Evolutionary conservation across 768 basidiomycete genomes (phyloP).

Genomic region (Tricholoma sp.): DNA sequence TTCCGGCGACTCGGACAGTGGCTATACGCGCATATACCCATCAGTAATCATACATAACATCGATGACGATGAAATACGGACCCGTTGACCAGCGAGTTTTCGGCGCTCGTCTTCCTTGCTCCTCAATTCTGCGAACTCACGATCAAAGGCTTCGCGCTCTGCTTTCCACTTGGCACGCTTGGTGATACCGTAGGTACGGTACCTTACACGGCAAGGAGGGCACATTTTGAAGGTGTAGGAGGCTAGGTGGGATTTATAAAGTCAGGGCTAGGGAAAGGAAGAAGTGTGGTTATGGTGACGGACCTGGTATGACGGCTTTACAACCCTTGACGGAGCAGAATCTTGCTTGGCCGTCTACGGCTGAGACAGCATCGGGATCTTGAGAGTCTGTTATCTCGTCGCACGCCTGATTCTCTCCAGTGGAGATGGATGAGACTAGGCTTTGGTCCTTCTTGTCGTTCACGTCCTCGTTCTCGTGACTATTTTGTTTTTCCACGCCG

Average conservation of each 20-base stretch:
- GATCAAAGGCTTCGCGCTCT: constrained; percentile 37
- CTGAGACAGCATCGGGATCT: neutral
- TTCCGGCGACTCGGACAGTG: constrained; percentile 28
- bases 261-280: constrained; percentile 19
- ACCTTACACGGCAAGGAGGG: constrained; percentile 40
- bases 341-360: constrained; percentile 17
- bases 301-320: constrained; percentile 38
- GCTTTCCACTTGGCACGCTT: constrained; percentile 52
- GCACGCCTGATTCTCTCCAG: neutral
- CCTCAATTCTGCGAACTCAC: constrained; percentile 31
- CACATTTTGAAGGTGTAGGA: constrained; percentile 40
- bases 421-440: neutral
- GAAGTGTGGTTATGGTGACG: constrained; percentile 7
- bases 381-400: neutral
- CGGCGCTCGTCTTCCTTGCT: constrained; percentile 34
- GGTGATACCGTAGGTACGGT: constrained; percentile 47
- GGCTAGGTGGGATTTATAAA: constrained; percentile 10
- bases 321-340: constrained; percentile 55
- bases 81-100: constrained; percentile 29
- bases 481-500: neutral
- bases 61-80: constrained; percentile 16
- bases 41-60: neutral
- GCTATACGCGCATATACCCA: constrained; percentile 16
- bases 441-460: constrained; percentile 5
- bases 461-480: neutral